Evolutionary conservation across 129 eudicot species (phyloP), one percentile per base, ranked within the genome.

Genomic region (Logfia minima): DNA sequence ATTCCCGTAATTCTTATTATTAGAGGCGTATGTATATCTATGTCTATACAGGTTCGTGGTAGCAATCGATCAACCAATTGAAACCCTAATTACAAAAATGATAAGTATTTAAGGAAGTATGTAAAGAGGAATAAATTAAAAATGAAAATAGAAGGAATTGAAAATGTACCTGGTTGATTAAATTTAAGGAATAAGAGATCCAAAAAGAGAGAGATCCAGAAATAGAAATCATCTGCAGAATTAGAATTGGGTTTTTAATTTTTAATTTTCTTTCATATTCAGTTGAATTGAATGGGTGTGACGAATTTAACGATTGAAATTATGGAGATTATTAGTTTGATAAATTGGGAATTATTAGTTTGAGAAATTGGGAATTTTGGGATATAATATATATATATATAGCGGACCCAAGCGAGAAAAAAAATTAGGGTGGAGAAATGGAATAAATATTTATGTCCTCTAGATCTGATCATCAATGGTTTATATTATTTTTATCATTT

Each of bases 161-260:
- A 58, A 68, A 69, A 69, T 68, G 75, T 69, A 85, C 83, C 86
- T 78, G 66, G 51, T 48, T 71, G 69, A 77, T 68, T 28, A 66
- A 45, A 78, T 22, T 64, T 76, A 85, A 71, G 43, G 64, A 81
- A 73, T 64, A 55, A 53, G 84, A 84, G 87, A 87, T 87, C 90
- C 85, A 81, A 64, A 81, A 85, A 77, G 78, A 45, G 51, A 72
- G 84, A 75, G 84, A 77, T 69, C 81, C 71, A 29, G 78, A 74
- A 73, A 79, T 39, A 2, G 80, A 61, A 82, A 77, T 82, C 82
- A 82, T 82, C 75, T 71, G 85, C 75, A 51, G 68, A 74, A 75
- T 37, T 67, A 70, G 53, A 13, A 3, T 56, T 56, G n/a, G 21
- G 8, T 56, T 56, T 55, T 56, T 19, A 55, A 1, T 19, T 56